A percentile compares a stretch with the other conserved stretches of the same genome.
Conservation (phyloP, 176 grass and related monocot species). For the Aegilops speltoides region DNA sequence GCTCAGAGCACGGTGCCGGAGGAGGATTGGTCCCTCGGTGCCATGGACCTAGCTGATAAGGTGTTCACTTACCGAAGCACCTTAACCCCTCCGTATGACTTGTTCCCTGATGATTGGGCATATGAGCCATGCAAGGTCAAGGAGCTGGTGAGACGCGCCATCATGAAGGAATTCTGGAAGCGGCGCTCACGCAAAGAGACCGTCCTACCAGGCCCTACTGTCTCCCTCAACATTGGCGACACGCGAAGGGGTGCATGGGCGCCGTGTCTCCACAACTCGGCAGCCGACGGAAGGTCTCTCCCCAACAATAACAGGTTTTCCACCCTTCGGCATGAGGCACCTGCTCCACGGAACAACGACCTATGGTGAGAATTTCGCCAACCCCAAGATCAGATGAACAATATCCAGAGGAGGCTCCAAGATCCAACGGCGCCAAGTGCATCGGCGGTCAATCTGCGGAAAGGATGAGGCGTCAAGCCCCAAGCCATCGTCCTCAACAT, state of each 20-base stretch:
- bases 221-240: background rate
- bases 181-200: background rate
- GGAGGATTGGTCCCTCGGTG: background rate
- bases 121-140: too few relatives aligned
- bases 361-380: background rate
- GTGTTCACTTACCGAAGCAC: background rate
- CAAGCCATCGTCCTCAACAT: too few relatives aligned
- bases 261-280: background rate
- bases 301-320: background rate
- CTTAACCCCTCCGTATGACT: too few relatives aligned
- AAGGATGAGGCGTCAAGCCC: too few relatives aligned
- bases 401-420: too few relatives aligned
- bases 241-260: background rate
- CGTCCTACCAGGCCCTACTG: background rate
- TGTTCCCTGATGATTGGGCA: too few relatives aligned
- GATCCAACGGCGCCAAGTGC: too few relatives aligned
- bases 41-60: background rate
- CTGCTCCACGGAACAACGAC: background rate
- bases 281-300: background rate
- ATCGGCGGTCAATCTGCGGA: too few relatives aligned
- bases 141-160: too few relatives aligned
- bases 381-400: too few relatives aligned
- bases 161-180: background rate
- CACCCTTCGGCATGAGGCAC: background rate
- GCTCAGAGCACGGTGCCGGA: background rate